These are phyloP conservation scores for Heritiera fomes DNA, from an alignment of 345 rosid genomes.

Conservation along the genomic window DNA sequence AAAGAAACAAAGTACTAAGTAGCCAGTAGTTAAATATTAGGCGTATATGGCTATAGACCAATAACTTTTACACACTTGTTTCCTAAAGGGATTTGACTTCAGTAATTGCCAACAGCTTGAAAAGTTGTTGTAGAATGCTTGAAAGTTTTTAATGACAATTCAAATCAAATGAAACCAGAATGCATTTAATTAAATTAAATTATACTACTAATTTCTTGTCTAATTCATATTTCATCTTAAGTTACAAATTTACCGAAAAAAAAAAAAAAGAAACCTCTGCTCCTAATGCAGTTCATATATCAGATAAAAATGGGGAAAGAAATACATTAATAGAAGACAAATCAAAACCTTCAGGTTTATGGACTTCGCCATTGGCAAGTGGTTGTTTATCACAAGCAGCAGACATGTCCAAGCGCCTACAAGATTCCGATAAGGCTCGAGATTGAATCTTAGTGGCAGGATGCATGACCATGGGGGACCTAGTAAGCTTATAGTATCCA, in stretches of 20 bases:
- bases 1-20: background rate
- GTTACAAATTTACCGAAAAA: background rate
- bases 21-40: background rate
- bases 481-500: conserved; percentile 55
- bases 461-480: conserved; percentile 59
- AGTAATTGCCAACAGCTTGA: background rate
- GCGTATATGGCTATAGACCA: background rate
- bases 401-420: conserved; percentile 63
- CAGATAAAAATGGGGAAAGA: background rate
- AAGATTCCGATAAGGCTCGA: conserved; percentile 41
- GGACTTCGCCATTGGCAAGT: conserved; percentile 35
- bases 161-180: background rate
- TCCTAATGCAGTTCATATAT: background rate
- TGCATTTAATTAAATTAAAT: background rate
- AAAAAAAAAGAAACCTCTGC: background rate
- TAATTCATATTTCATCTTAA: conserved; percentile 1
- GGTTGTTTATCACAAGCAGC: conserved; percentile 37
- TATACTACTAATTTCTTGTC: background rate
- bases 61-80: background rate
- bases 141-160: background rate
- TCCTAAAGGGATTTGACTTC: background rate
- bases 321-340: background rate
- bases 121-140: background rate
- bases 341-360: conserved; percentile 50
- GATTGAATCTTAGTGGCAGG: conserved; percentile 43